Percentiles rank a stretch among this genome's conserved stretches.
These are phyloP conservation scores for Vicia villosa DNA, from an alignment of 306 rosid genomes.

Conservation along the genomic window DNA sequence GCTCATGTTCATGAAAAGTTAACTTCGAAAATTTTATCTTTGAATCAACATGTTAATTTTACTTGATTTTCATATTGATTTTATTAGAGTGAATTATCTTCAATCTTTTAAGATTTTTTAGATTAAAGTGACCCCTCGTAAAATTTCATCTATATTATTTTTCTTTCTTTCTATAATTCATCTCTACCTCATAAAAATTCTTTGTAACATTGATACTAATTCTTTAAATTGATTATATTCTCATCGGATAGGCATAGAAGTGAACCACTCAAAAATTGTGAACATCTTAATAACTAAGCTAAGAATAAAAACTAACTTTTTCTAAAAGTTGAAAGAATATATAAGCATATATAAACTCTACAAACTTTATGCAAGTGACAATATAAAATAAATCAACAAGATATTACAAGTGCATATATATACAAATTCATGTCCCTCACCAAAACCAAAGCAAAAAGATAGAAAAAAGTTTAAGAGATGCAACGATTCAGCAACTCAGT, in stretches of 20 bases:
- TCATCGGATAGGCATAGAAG: slow-evolving; percentile 18
- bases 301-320: slow-evolving; percentile 1
- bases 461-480: slow-evolving; percentile 35
- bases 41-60: no score
- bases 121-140: no score
- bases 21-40: no score
- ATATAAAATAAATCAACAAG: neutral
- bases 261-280: neutral
- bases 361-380: slow-evolving; percentile 12
- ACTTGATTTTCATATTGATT: no score
- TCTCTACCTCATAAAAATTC: neutral
- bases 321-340: slow-evolving; percentile 1
- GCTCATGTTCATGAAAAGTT: no score
- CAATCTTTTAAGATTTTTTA: no score
- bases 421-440: neutral
- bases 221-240: slow-evolving; percentile 6
- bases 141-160: no score
- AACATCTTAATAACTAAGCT: slow-evolving; percentile 6
- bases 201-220: neutral
- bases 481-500: slow-evolving; percentile 85
- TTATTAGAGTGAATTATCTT: no score
- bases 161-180: neutral
- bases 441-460: neutral
- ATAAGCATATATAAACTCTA: neutral
- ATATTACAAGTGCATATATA: neutral